Evolutionary conservation across 2,329 filamentous ascomycete genomes (phyloP).

Genomic region (Furcasterigmium furcatum): DNA sequence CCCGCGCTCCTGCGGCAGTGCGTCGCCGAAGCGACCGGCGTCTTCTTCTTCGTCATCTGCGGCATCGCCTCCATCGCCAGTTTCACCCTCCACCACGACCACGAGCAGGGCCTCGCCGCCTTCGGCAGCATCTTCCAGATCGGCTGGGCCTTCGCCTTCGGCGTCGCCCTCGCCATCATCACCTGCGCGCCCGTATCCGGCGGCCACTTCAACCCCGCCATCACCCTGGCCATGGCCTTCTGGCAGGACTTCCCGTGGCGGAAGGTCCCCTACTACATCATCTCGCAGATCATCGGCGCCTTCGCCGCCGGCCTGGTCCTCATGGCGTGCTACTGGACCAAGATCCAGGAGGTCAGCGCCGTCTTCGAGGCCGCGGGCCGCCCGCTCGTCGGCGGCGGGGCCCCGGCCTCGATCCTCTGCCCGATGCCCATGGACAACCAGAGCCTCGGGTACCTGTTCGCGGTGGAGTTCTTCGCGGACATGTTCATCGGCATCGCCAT

Average conservation of each 20-base stretch:
- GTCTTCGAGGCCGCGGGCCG: constrained; percentile 30
- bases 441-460: constrained; percentile 53
- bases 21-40: constrained; percentile 52
- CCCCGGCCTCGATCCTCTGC: constrained; percentile 52
- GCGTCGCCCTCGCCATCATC: constrained; percentile 58
- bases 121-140: constrained; percentile 51
- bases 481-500: constrained; percentile 54
- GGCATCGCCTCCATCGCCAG: constrained; percentile 50
- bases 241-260: constrained; percentile 59
- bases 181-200: constrained; percentile 47
- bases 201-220: constrained; percentile 52
- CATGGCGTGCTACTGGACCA: constrained; percentile 53
- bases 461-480: constrained; percentile 58
- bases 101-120: constrained; percentile 19
- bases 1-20: constrained; percentile 53
- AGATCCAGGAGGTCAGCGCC: constrained; percentile 28
- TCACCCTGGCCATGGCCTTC: constrained; percentile 39
- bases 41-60: constrained; percentile 53
- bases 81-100: constrained; percentile 45
- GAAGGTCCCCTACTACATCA: constrained; percentile 55
- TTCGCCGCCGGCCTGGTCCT: constrained; percentile 53
- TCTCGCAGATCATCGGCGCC: constrained; percentile 52
- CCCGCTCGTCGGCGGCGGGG: constrained; percentile 32
- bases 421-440: constrained; percentile 45
- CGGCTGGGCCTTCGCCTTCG: constrained; percentile 52